Conservation (phyloP, 2,329 filamentous ascomycete species). For the Incumbomyces delicatus region DNA sequence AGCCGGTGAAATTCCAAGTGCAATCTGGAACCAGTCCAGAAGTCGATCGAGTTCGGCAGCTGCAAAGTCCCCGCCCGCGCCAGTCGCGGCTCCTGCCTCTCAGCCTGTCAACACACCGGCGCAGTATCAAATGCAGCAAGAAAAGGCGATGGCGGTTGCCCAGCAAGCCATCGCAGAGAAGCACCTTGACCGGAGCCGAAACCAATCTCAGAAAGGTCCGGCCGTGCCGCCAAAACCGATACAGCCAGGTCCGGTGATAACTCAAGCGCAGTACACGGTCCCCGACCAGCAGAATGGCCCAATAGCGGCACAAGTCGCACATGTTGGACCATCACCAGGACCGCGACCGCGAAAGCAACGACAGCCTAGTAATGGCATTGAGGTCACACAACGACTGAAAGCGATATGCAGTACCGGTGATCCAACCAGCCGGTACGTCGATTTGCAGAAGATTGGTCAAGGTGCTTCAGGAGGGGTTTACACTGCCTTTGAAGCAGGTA, state of each 20-base stretch:
- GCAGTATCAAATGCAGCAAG: constrained; percentile 61
- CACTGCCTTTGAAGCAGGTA: constrained; percentile 75
- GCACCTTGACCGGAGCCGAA: constrained; percentile 62
- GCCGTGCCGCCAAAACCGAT: constrained; percentile 30
- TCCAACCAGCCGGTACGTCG: constrained; percentile 75
- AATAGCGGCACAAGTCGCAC: constrained; percentile 24
- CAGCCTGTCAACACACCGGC: constrained; percentile 29
- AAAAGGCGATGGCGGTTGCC: constrained; percentile 69
- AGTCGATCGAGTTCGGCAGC: constrained; percentile 55
- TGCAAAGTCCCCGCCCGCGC: constrained; percentile 10
- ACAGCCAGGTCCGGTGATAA: constrained; percentile 20
- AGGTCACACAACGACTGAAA: constrained; percentile 74
- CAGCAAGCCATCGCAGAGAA: constrained; percentile 64
- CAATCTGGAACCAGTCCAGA: constrained; percentile 34
- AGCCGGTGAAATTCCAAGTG: constrained; percentile 1
- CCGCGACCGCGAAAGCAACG: constrained; percentile 56
- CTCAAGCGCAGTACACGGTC: constrained; percentile 32
- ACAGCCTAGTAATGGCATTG: constrained; percentile 64
- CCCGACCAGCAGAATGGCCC: constrained; percentile 29
- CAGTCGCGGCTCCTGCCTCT: not conserved
- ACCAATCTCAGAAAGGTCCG: constrained; percentile 48
- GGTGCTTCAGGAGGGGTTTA: constrained; percentile 94
- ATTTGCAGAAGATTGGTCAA: constrained; percentile 90
- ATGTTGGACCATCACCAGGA: constrained; percentile 45
- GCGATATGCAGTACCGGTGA: constrained; percentile 86